phyloP scores from a whole-genome alignment of 1,139 yeast species.

The Keqinozyma sinolaborantium region DNA sequence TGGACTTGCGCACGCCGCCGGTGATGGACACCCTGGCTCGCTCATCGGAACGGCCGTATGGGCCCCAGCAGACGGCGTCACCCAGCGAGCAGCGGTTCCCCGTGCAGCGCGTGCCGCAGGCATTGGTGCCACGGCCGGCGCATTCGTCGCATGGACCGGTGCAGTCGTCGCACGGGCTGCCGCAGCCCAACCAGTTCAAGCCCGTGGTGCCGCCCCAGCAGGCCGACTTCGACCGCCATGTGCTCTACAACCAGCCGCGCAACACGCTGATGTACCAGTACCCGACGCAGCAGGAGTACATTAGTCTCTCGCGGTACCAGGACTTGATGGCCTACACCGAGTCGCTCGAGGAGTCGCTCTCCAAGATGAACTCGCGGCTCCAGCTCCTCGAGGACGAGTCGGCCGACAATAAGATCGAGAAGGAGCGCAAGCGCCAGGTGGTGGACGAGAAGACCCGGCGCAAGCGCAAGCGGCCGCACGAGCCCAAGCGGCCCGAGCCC shows the following conservation, averaged over 20 bases:
- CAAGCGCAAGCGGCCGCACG: too few relatives aligned
- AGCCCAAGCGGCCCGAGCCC: too few relatives aligned
- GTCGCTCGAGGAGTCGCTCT: slow-evolving; percentile 26
- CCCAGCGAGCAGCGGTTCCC: too few relatives aligned
- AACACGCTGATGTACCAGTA: slow-evolving; percentile 9
- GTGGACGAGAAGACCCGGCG: slow-evolving; percentile 7
- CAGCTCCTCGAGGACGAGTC: slow-evolving; percentile 12
- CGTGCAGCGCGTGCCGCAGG: too few relatives aligned
- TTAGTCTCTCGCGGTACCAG: slow-evolving; percentile 28
- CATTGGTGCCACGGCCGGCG: too few relatives aligned
- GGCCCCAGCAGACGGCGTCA: too few relatives aligned
- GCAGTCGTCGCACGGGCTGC: too few relatives aligned
- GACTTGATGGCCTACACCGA: slow-evolving; percentile 34
- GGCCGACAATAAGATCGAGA: slow-evolving; percentile 13
- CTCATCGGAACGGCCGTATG: too few relatives aligned
- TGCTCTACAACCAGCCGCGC: slow-evolving; percentile 7
- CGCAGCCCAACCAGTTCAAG: slow-evolving; percentile 1
- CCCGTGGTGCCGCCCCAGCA: neutral
- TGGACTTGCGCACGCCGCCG: slow-evolving; percentile 2
- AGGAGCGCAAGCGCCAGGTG: slow-evolving; percentile 12
- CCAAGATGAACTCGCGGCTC: slow-evolving; percentile 20
- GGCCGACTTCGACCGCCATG: too few relatives aligned
- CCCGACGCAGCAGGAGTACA: slow-evolving; percentile 14
- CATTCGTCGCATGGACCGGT: too few relatives aligned
- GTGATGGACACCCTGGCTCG: too few relatives aligned